Conservation (phyloP, 1,284 basidiomycete species). For the Paramarasmius palmivorus region DNA sequence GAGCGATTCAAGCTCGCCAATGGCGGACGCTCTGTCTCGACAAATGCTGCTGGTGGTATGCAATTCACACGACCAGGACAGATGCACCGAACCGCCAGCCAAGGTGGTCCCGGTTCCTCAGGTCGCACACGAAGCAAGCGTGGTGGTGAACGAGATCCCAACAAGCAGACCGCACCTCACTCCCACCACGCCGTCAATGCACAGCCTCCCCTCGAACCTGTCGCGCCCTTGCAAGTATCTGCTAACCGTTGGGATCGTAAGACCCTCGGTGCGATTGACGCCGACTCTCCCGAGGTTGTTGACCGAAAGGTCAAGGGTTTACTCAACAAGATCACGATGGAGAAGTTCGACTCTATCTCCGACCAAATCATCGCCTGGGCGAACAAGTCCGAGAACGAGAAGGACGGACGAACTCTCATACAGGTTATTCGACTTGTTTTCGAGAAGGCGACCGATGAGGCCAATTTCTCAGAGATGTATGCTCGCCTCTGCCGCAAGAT, state of each 20-base stretch:
- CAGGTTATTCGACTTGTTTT: slow-evolving; percentile 96
- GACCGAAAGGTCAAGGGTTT: slow-evolving; percentile 93
- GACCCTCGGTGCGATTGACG: slow-evolving; percentile 40
- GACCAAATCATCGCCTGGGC: slow-evolving; percentile 93
- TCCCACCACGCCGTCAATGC: slow-evolving; percentile 9
- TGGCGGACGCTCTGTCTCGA: slow-evolving; percentile 45
- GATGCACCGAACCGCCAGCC: slow-evolving; percentile 77
- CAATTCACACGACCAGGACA: slow-evolving; percentile 52
- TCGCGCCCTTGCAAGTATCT: slow-evolving; percentile 75
- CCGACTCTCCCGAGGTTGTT: slow-evolving; percentile 79
- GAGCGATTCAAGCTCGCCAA: slow-evolving; percentile 65
- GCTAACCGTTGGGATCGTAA: slow-evolving; percentile 83
- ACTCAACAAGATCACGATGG: slow-evolving; percentile 96
- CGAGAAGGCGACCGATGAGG: slow-evolving; percentile 96
- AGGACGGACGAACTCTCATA: slow-evolving; percentile 90
- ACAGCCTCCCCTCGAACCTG: slow-evolving; percentile 49
- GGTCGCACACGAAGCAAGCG: slow-evolving; percentile 74
- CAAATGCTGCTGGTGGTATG: slow-evolving; percentile 38
- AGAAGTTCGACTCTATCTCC: slow-evolving; percentile 95
- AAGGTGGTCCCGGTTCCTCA: slow-evolving; percentile 59
- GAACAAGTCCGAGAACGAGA: slow-evolving; percentile 91
- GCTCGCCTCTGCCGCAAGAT: slow-evolving; percentile 93
- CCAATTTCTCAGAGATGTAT: slow-evolving; percentile 96
- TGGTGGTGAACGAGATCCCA: slow-evolving; percentile 60
- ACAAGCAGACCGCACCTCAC: slow-evolving; percentile 33